Evolutionary conservation across 805 yeast species (phyloP).

Genomic region (Wickerhamomyces hampshirensis): DNA sequence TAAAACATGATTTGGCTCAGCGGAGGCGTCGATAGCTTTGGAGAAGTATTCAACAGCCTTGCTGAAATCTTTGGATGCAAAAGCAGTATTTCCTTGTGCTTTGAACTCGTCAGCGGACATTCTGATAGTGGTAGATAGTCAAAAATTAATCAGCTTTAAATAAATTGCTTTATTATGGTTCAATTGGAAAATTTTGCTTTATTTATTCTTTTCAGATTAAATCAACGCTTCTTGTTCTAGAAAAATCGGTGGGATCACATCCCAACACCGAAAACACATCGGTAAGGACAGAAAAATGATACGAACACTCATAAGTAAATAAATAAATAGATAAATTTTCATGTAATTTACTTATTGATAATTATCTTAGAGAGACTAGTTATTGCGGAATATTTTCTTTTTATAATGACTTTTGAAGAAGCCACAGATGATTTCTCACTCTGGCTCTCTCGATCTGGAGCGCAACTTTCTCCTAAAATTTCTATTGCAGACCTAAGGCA

Average conservation of each 20-base stretch:
- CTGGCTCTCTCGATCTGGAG: constrained; percentile 43
- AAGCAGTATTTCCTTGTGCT: constrained; percentile 91
- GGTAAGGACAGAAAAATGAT: too few relatives aligned
- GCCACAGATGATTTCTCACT: constrained; percentile 36
- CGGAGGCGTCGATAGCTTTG: constrained; percentile 81
- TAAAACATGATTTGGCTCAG: constrained; percentile 84
- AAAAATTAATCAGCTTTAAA: too few relatives aligned
- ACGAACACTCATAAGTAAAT: too few relatives aligned
- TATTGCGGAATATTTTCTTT: background rate
- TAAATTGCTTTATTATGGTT: constrained; percentile 1
- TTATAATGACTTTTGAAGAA: constrained; percentile 15
- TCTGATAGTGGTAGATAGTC: too few relatives aligned
- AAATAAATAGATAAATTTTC: too few relatives aligned
- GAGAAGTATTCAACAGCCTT: constrained; percentile 79
- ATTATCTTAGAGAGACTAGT: background rate
- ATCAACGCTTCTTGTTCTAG: constrained; percentile 5
- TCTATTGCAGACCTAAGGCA: constrained; percentile 55
- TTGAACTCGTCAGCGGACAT: constrained; percentile 75
- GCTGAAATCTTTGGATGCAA: constrained; percentile 78
- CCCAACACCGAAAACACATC: background rate
- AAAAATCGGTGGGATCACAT: constrained; percentile 4
- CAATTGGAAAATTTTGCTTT: background rate
- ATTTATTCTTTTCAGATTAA: background rate
- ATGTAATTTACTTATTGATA: too few relatives aligned
- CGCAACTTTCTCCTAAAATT: constrained; percentile 51